Evolutionary conservation across 768 basidiomycete genomes (phyloP).

Genomic region (Rhizopogon rudus): DNA sequence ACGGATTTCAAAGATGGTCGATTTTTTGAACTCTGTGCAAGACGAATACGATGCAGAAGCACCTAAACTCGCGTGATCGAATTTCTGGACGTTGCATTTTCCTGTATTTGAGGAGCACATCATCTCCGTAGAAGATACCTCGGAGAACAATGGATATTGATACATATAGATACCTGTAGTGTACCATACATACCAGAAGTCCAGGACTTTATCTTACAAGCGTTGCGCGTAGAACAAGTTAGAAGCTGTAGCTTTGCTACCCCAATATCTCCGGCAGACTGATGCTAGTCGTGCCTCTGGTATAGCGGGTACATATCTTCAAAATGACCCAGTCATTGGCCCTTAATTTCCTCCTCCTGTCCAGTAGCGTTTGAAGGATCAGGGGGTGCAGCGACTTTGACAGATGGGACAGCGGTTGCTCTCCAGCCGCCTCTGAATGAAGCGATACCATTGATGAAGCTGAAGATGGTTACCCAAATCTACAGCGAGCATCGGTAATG

Average conservation of each 20-base stretch:
- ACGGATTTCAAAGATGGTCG: conserved; percentile 44
- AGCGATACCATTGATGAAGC: conserved; percentile 46
- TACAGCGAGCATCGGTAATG: conserved; percentile 14
- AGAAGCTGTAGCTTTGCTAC: not conserved
- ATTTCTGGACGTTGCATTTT: not conserved
- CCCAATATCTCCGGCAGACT: not conserved
- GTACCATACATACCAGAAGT: not conserved
- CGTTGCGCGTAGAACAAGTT: too few relatives aligned
- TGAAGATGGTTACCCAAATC: conserved; percentile 37
- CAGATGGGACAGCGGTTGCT: conserved; percentile 43
- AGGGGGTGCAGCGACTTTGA: not conserved
- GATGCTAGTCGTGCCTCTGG: not conserved
- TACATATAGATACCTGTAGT: not conserved
- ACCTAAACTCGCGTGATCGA: not conserved
- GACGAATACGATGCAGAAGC: conserved; percentile 39
- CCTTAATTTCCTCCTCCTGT: not conserved
- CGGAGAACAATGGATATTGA: not conserved
- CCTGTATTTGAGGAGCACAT: not conserved
- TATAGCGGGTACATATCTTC: not conserved
- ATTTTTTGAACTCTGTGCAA: conserved; percentile 55
- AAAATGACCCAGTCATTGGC: not conserved
- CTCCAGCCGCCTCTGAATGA: conserved; percentile 71
- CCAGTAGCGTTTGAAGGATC: not conserved
- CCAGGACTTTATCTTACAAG: too few relatives aligned
- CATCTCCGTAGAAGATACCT: not conserved